A percentile compares a stretch with the other conserved stretches of the same genome.
Conservation (phyloP, 768 basidiomycete species). For the Omphalotus guepiniiformis region DNA sequence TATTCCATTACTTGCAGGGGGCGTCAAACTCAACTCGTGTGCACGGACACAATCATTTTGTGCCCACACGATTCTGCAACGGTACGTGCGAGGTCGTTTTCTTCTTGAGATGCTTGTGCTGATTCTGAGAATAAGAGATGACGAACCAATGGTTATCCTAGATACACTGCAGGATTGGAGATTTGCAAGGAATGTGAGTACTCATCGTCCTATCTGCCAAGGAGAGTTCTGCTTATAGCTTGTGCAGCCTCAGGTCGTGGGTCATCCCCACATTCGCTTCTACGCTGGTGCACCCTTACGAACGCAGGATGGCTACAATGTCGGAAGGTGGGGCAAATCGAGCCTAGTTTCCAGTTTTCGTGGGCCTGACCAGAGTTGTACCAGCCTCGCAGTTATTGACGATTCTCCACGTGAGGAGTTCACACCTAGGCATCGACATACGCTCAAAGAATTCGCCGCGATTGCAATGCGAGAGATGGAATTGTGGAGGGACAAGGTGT, state of each 20-base stretch:
- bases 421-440: slow-evolving; percentile 83
- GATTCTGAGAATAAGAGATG: slow-evolving; percentile 44
- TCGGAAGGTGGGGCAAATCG: slow-evolving; percentile 59
- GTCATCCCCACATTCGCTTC: slow-evolving; percentile 70
- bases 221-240: background rate
- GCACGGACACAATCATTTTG: slow-evolving; percentile 71
- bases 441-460: slow-evolving; percentile 92
- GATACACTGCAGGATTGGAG: slow-evolving; percentile 85
- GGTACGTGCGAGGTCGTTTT: slow-evolving; percentile 37
- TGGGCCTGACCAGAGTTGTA: background rate
- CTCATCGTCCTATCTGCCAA: slow-evolving; percentile 1
- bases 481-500: slow-evolving; percentile 88
- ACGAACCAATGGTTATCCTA: slow-evolving; percentile 83
- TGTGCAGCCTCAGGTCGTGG: slow-evolving; percentile 64
- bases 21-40: slow-evolving; percentile 34
- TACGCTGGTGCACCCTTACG: slow-evolving; percentile 90
- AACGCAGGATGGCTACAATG: slow-evolving; percentile 86
- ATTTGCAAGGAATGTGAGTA: slow-evolving; percentile 73
- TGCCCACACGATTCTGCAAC: slow-evolving; percentile 77
- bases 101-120: background rate
- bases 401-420: slow-evolving; percentile 82
- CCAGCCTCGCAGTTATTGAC: slow-evolving; percentile 77
- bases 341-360: background rate
- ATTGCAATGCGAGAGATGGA: slow-evolving; percentile 96
- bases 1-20: slow-evolving; percentile 31